Percentiles rank a stretch among this genome's conserved stretches.
phyloP scores from a whole-genome alignment of 1,284 basidiomycete genomes.

The Boletus semigastroideus region DNA sequence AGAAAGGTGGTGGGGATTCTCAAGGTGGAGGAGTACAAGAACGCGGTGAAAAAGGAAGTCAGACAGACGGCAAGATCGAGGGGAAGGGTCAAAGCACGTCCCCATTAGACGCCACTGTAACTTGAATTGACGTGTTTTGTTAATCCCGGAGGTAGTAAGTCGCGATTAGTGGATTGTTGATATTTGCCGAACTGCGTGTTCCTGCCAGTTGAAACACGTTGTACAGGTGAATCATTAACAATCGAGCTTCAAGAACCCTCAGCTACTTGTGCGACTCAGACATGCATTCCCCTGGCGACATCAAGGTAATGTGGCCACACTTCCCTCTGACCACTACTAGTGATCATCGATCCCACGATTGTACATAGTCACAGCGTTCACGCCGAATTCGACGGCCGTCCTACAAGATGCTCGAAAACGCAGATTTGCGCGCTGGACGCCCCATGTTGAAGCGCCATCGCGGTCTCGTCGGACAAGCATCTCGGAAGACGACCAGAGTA shows the following conservation, averaged over 20 bases:
- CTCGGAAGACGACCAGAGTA: constrained; percentile 3
- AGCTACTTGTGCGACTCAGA: too few relatives aligned
- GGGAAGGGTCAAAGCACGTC: constrained; percentile 19
- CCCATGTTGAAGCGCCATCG: constrained; percentile 1
- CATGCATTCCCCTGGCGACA: not conserved
- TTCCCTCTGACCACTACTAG: too few relatives aligned
- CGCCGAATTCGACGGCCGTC: constrained; percentile 9
- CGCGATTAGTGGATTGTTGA: too few relatives aligned
- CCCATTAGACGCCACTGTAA: constrained; percentile 6
- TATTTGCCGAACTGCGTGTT: not conserved
- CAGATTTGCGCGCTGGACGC: not conserved
- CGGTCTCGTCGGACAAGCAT: constrained; percentile 5
- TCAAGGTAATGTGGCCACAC: not conserved
- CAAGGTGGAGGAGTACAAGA: constrained; percentile 40
- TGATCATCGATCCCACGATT: not conserved
- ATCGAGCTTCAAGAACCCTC: too few relatives aligned
- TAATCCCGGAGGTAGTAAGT: constrained; percentile 3
- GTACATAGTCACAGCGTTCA: not conserved
- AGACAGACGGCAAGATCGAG: constrained; percentile 20
- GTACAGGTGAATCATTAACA: too few relatives aligned
- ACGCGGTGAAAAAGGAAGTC: constrained; percentile 10
- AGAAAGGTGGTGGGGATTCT: constrained; percentile 55
- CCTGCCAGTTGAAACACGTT: not conserved
- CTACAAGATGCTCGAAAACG: constrained; percentile 2
- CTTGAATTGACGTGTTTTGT: constrained; percentile 9